Base-by-base conservation (phyloP, 1,284 basidiomycete species). In the Stygiomarasmius scandens region DNA sequence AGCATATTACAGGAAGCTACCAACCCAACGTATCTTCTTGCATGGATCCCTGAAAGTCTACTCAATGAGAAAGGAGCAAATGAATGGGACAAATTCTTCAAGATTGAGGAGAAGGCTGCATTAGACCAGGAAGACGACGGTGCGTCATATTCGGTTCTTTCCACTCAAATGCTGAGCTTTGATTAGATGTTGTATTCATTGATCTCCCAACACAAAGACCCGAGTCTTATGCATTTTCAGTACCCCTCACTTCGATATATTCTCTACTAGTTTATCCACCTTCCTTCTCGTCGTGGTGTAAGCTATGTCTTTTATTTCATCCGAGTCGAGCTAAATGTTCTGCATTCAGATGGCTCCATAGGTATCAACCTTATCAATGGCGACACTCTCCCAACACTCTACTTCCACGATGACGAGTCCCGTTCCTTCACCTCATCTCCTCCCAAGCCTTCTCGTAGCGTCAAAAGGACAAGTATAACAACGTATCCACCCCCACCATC, bases 371-470 rank as follows among this genome's bases (percentile, higher is more conserved):
- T 98, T 41, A 90, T 89, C 54, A 96, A 90, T 61, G 95, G 95
- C 12, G 84, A 93, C 41, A 95, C 94, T 0, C 81, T 98, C 0
- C 94, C 95, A 0, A 95, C 92, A 0, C 81, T 99, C 3, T 87
- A 95, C 72, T 98, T 98, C 71, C 96, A 98, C 70, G 96, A 98
- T 67, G 96, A 98, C 63, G 95, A 97, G 71, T 95, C 93, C 0
- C 84, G 82, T 29, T 94, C 93, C 8, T 84, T 88, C 72, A 82
- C 82, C 23, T 71, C 82, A 50, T 78, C 84, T n/a, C 72, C 79
- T 12, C 75, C 82, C 10, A 65, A 47, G 52, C 49, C 55, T 65
- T 56, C 56, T 57, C 41, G 69, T 65, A 51, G 68, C 66, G 62
- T 59, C 49, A 70, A 69, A 19, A 65, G 66, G 20, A 68, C 64